These are phyloP conservation scores for Aquilaria yunnanensis DNA, from an alignment of 345 rosid genomes.

Conservation along the genomic window DNA sequence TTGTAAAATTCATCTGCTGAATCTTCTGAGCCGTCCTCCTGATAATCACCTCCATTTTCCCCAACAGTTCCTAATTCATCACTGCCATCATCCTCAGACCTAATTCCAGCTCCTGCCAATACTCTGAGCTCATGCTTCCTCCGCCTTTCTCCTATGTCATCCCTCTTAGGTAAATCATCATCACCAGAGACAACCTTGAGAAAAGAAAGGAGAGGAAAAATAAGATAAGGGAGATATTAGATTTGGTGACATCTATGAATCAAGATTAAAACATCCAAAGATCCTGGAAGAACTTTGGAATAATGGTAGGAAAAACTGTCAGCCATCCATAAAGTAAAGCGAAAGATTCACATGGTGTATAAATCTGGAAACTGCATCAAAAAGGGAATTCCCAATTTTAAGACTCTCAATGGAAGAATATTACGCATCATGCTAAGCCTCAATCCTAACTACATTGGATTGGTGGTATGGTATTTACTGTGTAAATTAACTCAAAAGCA, in stretches of 20 bases:
- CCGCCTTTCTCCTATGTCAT: conserved; percentile 94
- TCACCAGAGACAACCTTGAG: conserved; percentile 72
- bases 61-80: conserved; percentile 17
- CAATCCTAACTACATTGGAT: no score
- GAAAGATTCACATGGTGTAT: no score
- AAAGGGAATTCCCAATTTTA: no score
- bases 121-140: conserved; percentile 81
- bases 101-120: conserved; percentile 72
- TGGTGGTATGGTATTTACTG: no score
- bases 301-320: no score
- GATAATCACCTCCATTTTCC: conserved; percentile 25
- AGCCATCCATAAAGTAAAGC: no score
- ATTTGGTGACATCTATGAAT: neutral
- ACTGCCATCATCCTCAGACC: conserved; percentile 47
- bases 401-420: no score
- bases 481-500: no score
- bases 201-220: conserved; percentile 3
- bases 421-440: no score
- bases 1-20: conserved; percentile 69
- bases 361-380: no score
- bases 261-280: no score
- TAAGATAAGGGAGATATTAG: neutral
- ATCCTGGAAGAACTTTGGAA: no score
- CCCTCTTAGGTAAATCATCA: conserved; percentile 82
- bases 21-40: conserved; percentile 15